Conservation (phyloP, 2,329 filamentous ascomycete genomes). For the Cadophora sp. region DNA sequence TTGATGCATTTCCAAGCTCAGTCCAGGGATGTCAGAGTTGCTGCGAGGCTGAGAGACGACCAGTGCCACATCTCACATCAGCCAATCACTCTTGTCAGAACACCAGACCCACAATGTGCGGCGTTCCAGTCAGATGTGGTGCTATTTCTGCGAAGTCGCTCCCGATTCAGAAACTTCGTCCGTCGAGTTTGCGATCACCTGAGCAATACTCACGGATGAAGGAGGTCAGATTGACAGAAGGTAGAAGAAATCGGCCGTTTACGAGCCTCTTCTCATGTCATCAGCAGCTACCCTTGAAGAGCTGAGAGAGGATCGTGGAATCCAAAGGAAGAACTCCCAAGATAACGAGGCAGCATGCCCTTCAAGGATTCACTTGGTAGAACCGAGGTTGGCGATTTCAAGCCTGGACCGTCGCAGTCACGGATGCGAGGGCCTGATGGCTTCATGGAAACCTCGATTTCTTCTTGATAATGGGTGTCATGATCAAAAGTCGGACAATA, state of each 20-base stretch:
- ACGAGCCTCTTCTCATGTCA: background rate
- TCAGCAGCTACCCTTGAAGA: background rate
- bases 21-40: background rate
- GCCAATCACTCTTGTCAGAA: slow-evolving; percentile 4
- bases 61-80: slow-evolving; percentile 13
- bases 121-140: slow-evolving; percentile 1
- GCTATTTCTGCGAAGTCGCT: background rate
- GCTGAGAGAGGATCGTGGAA: background rate
- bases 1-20: background rate
- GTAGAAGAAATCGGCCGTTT: background rate
- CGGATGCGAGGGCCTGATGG: background rate
- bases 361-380: background rate
- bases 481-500: background rate
- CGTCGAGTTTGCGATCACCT: background rate
- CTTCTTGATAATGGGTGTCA: background rate
- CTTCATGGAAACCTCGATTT: background rate
- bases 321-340: background rate
- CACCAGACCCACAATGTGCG: background rate
- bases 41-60: slow-evolving; percentile 3
- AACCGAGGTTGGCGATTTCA: background rate
- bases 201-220: background rate
- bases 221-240: background rate
- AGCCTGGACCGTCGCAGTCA: too few species aligned
- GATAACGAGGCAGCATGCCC: background rate
- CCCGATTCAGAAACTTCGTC: background rate